These are phyloP conservation scores for Cubamyces sp. DNA, from an alignment of 768 basidiomycete species.

Conservation along the genomic window DNA sequence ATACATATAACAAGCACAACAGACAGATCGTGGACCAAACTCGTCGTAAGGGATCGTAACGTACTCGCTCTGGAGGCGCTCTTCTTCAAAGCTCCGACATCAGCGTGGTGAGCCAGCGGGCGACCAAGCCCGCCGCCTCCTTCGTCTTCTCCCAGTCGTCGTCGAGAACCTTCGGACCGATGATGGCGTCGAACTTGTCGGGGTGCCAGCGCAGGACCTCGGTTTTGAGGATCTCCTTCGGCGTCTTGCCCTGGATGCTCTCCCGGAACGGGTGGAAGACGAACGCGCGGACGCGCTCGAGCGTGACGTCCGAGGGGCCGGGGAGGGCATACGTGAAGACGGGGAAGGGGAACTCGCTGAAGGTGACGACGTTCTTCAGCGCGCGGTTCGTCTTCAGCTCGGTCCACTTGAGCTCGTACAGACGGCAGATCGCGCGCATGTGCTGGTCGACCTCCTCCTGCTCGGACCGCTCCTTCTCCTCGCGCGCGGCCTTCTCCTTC, in stretches of 20 bases:
- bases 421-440: constrained; percentile 2
- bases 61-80: not conserved
- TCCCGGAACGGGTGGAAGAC: constrained; percentile 42
- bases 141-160: constrained; percentile 11
- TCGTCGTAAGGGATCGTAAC: not conserved
- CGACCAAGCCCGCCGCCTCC: constrained; percentile 15
- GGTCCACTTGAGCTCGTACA: constrained; percentile 24
- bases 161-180: constrained; percentile 2
- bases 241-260: constrained; percentile 35
- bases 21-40: not conserved
- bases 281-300: constrained; percentile 42
- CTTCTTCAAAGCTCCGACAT: constrained; percentile 4
- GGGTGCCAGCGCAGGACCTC: constrained; percentile 61
- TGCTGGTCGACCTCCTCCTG: not conserved
- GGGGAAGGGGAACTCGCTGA: constrained; percentile 48
- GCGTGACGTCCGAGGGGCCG: constrained; percentile 40
- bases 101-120: constrained; percentile 9
- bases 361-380: constrained; percentile 25
- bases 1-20: not conserved
- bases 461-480: not conserved
- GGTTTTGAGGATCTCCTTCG: constrained; percentile 41
- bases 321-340: constrained; percentile 30
- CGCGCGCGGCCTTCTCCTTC: constrained; percentile 2
- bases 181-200: constrained; percentile 49
- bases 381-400: constrained; percentile 17